Conservation (phyloP, 148 eudicot species). For the Beta vulgaris region DNA sequence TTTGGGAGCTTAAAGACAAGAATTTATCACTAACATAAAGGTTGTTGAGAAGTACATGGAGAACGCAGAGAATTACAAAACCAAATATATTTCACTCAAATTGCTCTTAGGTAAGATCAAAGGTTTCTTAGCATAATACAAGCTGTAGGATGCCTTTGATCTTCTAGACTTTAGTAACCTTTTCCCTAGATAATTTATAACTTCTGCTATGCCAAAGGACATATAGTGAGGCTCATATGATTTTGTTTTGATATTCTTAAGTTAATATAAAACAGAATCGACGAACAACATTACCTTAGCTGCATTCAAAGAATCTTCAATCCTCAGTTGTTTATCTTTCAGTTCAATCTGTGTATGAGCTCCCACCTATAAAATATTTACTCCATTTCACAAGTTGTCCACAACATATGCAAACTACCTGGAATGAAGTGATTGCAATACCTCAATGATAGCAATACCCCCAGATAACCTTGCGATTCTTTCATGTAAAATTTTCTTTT, state of each 20-base stretch:
- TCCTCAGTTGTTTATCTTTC: slow-evolving; percentile 79
- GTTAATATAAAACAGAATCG: neutral
- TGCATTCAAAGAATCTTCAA: slow-evolving; percentile 90
- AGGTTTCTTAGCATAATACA: neutral
- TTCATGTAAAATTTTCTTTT: slow-evolving; percentile 70
- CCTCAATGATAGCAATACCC: slow-evolving; percentile 85
- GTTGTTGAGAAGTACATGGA: neutral
- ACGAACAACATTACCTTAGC: slow-evolving; percentile 50
- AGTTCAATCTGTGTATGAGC: slow-evolving; percentile 80
- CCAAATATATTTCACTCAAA: neutral
- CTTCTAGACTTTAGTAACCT: neutral
- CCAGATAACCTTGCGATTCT: slow-evolving; percentile 80
- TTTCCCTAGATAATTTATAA: neutral
- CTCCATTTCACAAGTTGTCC: neutral
- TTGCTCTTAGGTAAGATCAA: neutral
- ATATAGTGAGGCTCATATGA: neutral
- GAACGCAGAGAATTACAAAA: no score
- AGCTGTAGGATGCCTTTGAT: neutral
- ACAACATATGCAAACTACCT: neutral
- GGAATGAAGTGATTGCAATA: slow-evolving; percentile 15
- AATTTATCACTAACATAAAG: neutral
- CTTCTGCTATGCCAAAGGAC: neutral
- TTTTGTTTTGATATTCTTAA: neutral
- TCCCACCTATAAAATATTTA: slow-evolving; percentile 53
- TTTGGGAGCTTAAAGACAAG: slow-evolving; percentile 7